A percentile compares a stretch with the other conserved stretches of the same genome.
These are phyloP conservation scores for Macrotyloma uniflorum DNA, from an alignment of 306 rosid species.

Conservation along the genomic window DNA sequence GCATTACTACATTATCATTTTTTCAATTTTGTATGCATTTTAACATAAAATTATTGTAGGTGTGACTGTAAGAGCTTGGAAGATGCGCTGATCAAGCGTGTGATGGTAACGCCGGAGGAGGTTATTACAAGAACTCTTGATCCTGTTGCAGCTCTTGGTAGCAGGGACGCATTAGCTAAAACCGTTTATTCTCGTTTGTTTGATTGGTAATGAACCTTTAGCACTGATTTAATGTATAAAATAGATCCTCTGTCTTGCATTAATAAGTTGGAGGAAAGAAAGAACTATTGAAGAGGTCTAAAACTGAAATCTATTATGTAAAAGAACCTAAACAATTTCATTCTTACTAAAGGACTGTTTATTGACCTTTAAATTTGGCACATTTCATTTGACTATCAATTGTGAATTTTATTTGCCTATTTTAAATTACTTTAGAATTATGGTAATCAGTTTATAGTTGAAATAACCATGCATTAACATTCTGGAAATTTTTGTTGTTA, in stretches of 20 bases:
- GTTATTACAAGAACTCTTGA: conserved; percentile 98
- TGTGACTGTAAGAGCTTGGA: conserved; percentile 98
- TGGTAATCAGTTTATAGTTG: conserved; percentile 17
- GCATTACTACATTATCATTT: conserved; percentile 24
- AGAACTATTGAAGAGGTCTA: conserved; percentile 16
- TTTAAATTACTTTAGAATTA: conserved; percentile 7
- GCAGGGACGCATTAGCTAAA: conserved; percentile 98
- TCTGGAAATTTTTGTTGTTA: not conserved
- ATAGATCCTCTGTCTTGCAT: conserved; percentile 28
- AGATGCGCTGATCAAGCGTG: conserved; percentile 96
- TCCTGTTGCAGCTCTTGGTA: conserved; percentile 89
- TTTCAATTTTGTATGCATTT: conserved; percentile 28
- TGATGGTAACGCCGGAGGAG: conserved; percentile 99
- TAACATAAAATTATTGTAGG: conserved; percentile 47
- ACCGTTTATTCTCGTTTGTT: conserved; percentile 94
- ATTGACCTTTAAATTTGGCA: conserved; percentile 12
- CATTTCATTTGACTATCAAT: conserved; percentile 25
- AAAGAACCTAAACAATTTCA: conserved; percentile 5
- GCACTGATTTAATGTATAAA: conserved; percentile 34
- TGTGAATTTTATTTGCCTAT: conserved; percentile 4
- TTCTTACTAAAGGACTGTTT: not conserved
- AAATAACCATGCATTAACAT: not conserved
- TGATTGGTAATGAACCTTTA: conserved; percentile 80
- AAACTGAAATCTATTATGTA: conserved; percentile 2
- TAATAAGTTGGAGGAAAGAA: conserved; percentile 27